These are phyloP conservation scores for Laguncularia racemosa DNA, from an alignment of 345 rosid species.

Conservation along the genomic window DNA sequence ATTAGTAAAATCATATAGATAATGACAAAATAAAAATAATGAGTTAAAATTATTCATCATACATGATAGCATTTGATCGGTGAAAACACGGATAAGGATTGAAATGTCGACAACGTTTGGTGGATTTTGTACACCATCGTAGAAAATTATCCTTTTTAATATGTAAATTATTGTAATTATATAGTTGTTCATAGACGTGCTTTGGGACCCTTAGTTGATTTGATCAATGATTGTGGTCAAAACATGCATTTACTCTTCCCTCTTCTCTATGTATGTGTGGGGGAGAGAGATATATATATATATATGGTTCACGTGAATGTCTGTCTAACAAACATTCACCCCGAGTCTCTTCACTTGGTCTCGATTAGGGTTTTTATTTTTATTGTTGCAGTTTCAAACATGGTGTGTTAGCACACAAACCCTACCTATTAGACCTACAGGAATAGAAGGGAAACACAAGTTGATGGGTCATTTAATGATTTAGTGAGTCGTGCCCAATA, in stretches of 20 bases:
- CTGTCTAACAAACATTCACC: constrained; percentile 39
- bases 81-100: no score
- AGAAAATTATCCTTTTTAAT: neutral
- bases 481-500: no score
- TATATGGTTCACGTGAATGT: constrained; percentile 26
- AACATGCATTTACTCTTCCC: constrained; percentile 6
- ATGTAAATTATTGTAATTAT: neutral
- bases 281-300: neutral
- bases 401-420: neutral
- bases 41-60: no score
- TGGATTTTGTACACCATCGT: neutral
- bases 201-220: constrained; percentile 5
- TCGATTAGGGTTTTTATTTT: constrained; percentile 15
- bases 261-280: neutral
- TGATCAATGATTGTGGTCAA: constrained; percentile 14
- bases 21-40: no score
- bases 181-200: neutral
- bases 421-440: neutral
- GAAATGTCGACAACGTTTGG: no score
- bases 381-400: neutral
- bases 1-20: no score
- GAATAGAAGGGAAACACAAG: no score
- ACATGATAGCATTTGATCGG: no score
- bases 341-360: neutral
- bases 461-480: no score